Base-by-base conservation (phyloP, 441 rosid genomes). In the Erysimum cheiri region DNA sequence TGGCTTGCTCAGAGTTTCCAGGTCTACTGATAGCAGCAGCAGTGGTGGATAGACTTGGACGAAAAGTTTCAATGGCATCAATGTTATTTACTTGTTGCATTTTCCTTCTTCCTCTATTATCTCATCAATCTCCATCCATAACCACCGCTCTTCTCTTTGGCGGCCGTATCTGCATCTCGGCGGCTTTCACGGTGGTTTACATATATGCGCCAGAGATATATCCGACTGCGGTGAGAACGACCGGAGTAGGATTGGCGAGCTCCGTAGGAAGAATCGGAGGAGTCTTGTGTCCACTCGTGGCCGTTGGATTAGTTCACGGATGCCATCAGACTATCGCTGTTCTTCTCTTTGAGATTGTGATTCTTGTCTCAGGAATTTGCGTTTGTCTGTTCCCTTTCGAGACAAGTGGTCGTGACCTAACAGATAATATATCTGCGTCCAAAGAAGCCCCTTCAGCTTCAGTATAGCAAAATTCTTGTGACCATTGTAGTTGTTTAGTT, bases 131-230 rank as follows among this genome's bases (percentile, higher is more conserved):
- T 47, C 67, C 69, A 40, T 77, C 77, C 53, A 4, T 92, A 69
- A 88, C 94, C 26, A 92, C 93, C 9, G 69, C 52, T 69, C 91
- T 87, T 71, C 87, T 94, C 58, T 91, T 94, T 46, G 86, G 91
- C 0, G 86, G 90, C 74, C 92, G 98, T 68, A 83, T 86, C 62
- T 92, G 96, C 88, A 86, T 94, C 77, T 84, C 96, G 4, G 88
- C 80, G n/a, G 81, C 90, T 44, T 92, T 92, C 75, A 81, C 97
- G 1, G 77, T 92, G 67, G 81, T 88, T 22, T 94, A 72, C 71
- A 83, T 94, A 31, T 90, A 88, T 52, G 98, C 98, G 48, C 98
- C 99, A 1, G 99, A 94, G 97, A 81, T 94, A 64, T 92, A 94
- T 75, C 98, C 99, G 15, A 92, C 99, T 4, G 79, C 90, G 8